Evolutionary conservation across 768 basidiomycete genomes (phyloP).

Genomic region (Panellus pusillus): DNA sequence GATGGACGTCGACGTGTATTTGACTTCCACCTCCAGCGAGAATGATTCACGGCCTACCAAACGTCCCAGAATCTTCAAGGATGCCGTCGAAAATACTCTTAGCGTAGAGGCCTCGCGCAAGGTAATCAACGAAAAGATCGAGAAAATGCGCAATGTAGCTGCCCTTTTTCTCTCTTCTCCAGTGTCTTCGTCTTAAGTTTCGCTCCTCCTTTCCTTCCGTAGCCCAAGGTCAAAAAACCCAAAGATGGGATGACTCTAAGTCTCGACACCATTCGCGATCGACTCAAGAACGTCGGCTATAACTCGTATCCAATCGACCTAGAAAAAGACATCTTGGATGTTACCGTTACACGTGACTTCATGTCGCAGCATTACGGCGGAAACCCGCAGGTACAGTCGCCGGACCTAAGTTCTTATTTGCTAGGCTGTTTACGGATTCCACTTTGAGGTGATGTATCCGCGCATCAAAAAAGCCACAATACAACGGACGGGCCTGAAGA

Average conservation of each 20-base stretch:
- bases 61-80: constrained; percentile 17
- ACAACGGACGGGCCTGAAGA: constrained; percentile 28
- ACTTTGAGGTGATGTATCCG: constrained; percentile 24
- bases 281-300: constrained; percentile 25
- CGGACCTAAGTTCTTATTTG: too few species aligned
- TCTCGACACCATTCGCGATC: not conserved
- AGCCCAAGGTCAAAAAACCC: constrained; percentile 24
- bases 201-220: not conserved
- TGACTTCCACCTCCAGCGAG: not conserved
- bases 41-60: not conserved
- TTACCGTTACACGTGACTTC: constrained; percentile 30
- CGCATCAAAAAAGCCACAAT: constrained; percentile 20
- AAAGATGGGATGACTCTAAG: constrained; percentile 7
- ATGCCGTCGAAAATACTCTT: constrained; percentile 14
- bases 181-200: not conserved
- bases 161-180: too few species aligned
- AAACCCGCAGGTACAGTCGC: constrained; percentile 20
- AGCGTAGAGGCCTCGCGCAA: not conserved
- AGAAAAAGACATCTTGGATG: constrained; percentile 25
- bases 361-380: constrained; percentile 37
- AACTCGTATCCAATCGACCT: constrained; percentile 28
- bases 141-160: constrained; percentile 6
- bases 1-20: constrained; percentile 3
- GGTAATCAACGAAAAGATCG: not conserved
- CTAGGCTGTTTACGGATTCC: too few species aligned